Conservation (phyloP, 2,329 filamentous ascomycete species). For the Diaporthe amygdali region DNA sequence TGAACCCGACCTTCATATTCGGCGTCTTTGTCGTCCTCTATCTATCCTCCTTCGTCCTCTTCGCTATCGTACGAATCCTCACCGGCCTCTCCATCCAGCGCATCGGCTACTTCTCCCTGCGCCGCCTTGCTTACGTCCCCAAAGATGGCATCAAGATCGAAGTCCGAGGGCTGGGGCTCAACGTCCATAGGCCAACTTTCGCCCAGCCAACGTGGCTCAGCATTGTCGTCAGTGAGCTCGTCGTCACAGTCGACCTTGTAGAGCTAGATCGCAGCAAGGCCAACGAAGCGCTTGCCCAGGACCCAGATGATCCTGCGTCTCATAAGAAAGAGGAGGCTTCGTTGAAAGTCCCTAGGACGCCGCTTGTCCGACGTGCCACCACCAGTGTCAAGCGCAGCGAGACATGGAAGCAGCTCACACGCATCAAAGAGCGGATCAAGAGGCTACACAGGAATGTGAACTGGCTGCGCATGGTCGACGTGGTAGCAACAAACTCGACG, state of each 20-base stretch:
- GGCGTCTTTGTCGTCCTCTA: constrained; percentile 87
- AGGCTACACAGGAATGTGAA: constrained; percentile 83
- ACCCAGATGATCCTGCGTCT: constrained; percentile 27
- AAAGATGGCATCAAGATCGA: constrained; percentile 82
- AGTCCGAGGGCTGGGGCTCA: constrained; percentile 78
- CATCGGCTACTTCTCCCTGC: constrained; percentile 89
- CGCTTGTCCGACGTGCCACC: constrained; percentile 35
- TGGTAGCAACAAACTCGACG: constrained; percentile 82
- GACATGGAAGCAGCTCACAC: constrained; percentile 81
- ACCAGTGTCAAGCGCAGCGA: constrained; percentile 59
- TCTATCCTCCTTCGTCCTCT: constrained; percentile 88
- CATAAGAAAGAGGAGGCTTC: constrained; percentile 28
- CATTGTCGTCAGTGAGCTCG: constrained; percentile 84
- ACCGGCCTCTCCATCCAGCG: constrained; percentile 96
- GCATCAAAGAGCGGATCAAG: constrained; percentile 85
- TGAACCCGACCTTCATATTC: constrained; percentile 82
- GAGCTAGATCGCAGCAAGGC: constrained; percentile 61
- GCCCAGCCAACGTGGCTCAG: constrained; percentile 97
- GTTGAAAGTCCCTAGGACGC: constrained; percentile 32
- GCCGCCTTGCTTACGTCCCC: constrained; percentile 88
- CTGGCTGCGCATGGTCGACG: constrained; percentile 88
- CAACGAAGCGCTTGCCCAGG: constrained; percentile 35
- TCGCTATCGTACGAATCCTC: constrained; percentile 88
- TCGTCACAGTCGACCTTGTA: constrained; percentile 79
- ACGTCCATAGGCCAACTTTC: constrained; percentile 92